phyloP scores from a whole-genome alignment of 441 rosid genomes.

The Erodium moschatum region DNA sequence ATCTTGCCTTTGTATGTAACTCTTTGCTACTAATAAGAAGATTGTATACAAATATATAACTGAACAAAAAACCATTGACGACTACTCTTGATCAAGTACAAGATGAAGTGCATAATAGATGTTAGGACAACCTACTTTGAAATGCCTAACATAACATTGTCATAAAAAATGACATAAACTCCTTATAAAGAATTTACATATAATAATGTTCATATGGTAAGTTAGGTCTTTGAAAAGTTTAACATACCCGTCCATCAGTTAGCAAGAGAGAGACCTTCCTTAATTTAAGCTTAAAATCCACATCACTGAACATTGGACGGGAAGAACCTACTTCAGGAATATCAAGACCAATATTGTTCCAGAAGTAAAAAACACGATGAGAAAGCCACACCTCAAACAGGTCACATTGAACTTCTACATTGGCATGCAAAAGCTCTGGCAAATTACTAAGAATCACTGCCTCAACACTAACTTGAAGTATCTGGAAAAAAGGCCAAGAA shows the following conservation, averaged over 20 bases:
- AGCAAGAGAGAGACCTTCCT: slow-evolving; percentile 61
- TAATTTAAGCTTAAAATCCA: slow-evolving; percentile 42
- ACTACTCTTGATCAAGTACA: slow-evolving; percentile 2
- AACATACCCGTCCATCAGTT: slow-evolving; percentile 85
- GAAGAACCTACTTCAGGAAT: slow-evolving; percentile 49
- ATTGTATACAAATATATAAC: not conserved
- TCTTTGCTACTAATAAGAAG: not conserved
- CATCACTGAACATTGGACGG: slow-evolving; percentile 33
- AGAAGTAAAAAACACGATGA: slow-evolving; percentile 61
- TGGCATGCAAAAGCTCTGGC: slow-evolving; percentile 27
- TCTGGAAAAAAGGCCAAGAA: slow-evolving; percentile 62
- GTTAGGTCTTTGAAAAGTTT: not conserved
- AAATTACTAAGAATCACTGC: slow-evolving; percentile 37
- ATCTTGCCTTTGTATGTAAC: not conserved
- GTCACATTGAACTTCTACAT: slow-evolving; percentile 44
- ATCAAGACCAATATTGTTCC: slow-evolving; percentile 45
- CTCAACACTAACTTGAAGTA: slow-evolving; percentile 39
- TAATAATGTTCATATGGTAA: not conserved
- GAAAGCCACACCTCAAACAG: slow-evolving; percentile 59
- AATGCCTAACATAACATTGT: not conserved
- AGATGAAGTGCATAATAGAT: not conserved
- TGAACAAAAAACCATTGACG: not conserved
- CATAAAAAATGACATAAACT: not conserved
- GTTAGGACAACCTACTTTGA: not conserved
- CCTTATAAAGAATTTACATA: not conserved